Conservation (phyloP, 352 stramenopile genomes). For the Globisporangium echinulatum region DNA sequence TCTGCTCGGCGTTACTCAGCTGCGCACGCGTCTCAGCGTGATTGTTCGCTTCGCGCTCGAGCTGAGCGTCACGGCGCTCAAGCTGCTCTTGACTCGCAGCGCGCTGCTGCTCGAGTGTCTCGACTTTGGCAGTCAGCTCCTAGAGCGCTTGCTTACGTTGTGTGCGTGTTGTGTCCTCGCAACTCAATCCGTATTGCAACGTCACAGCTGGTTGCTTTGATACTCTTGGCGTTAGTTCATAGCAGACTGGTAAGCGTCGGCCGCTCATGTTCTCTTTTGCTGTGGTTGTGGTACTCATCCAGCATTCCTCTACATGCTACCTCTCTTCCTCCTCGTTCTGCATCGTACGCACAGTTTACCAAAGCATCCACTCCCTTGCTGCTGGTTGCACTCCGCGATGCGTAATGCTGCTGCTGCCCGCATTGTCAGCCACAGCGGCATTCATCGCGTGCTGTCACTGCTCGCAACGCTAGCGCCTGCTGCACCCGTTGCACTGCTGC, state of each 20-base stretch:
- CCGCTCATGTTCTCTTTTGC: too few relatives aligned
- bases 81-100: constrained; percentile 24
- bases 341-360: too few relatives aligned
- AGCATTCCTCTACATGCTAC: background rate
- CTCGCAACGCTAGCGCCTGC: constrained; percentile 46
- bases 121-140: constrained; percentile 29
- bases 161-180: constrained; percentile 20
- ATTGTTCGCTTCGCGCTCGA: constrained; percentile 36
- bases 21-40: constrained; percentile 39
- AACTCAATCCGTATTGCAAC: background rate
- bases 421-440: constrained; percentile 50
- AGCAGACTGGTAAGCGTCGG: constrained; percentile 37
- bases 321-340: constrained; percentile 23
- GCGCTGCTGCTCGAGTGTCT: constrained; percentile 20
- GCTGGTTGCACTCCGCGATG: too few relatives aligned
- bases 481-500: constrained; percentile 20
- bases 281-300: too few relatives aligned
- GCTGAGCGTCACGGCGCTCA: constrained; percentile 26
- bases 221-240: too few relatives aligned
- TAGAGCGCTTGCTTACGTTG: constrained; percentile 24
- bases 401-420: too few relatives aligned
- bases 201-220: too few relatives aligned
- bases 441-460: constrained; percentile 60
- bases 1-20: constrained; percentile 62
- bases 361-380: too few relatives aligned